Evolutionary conservation across 495 filamentous ascomycete genomes (phyloP), one percentile per base, ranked within the genome.

Genomic region (Aspergillus funiculosus): DNA sequence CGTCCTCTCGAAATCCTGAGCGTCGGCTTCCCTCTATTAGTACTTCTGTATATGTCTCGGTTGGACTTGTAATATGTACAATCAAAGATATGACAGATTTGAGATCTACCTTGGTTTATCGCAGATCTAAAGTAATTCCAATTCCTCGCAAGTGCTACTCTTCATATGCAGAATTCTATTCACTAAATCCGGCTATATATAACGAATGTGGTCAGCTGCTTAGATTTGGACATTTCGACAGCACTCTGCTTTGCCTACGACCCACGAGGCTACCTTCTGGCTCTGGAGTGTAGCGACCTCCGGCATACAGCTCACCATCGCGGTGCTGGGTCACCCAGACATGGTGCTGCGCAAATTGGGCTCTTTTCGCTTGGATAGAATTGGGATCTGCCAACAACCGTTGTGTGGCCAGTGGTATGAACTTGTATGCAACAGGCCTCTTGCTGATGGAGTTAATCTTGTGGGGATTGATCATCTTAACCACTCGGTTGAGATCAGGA

Each of bases 231-330:
- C 51, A 20, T 56, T 56, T 0, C 61, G 63, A 42, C 65, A 68
- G 32, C 54, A 57, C 13, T 57, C 51, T 1, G 46, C 45, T 21
- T 27, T 26, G 6, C 50, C 42, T n/a, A 71, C 68, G 5, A 81
- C 58, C 14, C 74, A 60, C 9, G 74, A 79, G 9, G 74, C 63
- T 36, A 60, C 69, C 11, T 50, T 34, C 42, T 67, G 63, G 19
- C 81, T 86, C 67, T 95, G 90, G 51, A 94, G 86, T 95, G 61
- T 91, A 95, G 48, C 80, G 76, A 1, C 90, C 90, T 14, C 83
- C 89, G 0, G 91, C 82, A 56, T 82, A 95, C 4, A 94, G 68
- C 64, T 96, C 91, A 5, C 72, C 79, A 29, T 94, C 89, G 5
- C 66, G 71, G 64, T 94, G 81, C 24, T 78, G 77, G 0, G 87